Conservation (phyloP, 768 basidiomycete species). For the Pulveroboletus frians region DNA sequence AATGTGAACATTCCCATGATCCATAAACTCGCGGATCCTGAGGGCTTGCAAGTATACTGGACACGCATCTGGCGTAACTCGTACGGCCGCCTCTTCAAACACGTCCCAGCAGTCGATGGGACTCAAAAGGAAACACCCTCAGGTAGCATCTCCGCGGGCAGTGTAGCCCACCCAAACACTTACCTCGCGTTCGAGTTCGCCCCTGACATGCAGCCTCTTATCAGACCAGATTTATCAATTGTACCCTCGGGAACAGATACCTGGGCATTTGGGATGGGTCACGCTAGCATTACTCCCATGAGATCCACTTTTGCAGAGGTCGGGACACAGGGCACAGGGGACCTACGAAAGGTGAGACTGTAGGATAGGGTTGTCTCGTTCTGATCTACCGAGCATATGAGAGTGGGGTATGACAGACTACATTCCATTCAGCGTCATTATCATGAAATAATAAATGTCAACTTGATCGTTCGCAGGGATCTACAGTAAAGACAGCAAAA, state of each 20-base stretch:
- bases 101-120: conserved; percentile 24
- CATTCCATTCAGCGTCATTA: conserved; percentile 6
- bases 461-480: conserved; percentile 1
- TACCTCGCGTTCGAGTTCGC: conserved; percentile 69
- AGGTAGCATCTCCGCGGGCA: conserved; percentile 27
- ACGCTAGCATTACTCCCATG: conserved; percentile 73
- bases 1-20: conserved; percentile 86
- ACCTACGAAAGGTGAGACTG: conserved; percentile 14
- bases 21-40: conserved; percentile 51
- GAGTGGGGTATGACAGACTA: conserved; percentile 1
- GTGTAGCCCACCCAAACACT: conserved; percentile 18
- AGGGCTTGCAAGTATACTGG: conserved; percentile 69
- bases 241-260: conserved; percentile 79
- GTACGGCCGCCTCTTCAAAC: conserved; percentile 77
- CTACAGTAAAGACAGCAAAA: conserved; percentile 16
- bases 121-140: conserved; percentile 27
- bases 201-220: conserved; percentile 63
- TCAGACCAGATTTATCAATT: conserved; percentile 50
- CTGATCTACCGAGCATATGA: neutral
- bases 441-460: conserved; percentile 9
- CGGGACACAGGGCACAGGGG: conserved; percentile 1
- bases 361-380: conserved; percentile 42
- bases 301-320: conserved; percentile 67
- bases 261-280: conserved; percentile 70
- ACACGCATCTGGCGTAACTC: conserved; percentile 82